Evolutionary conservation across 371 early-diverging fungal species (phyloP).

Genomic region (Mortierella sp.): DNA sequence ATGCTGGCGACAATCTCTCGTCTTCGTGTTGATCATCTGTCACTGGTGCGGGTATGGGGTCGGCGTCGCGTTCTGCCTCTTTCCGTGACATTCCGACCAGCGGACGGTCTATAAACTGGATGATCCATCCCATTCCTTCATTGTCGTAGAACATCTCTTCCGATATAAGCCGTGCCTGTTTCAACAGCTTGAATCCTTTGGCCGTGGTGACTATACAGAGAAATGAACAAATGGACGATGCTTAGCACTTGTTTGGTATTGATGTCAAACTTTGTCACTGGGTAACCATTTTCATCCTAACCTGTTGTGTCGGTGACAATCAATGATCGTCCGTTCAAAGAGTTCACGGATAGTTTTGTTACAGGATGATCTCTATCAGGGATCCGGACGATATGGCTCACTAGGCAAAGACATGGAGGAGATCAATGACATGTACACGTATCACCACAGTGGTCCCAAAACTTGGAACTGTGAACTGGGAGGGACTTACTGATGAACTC

Average conservation of each 20-base stretch:
- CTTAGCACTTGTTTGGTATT: too few relatives aligned
- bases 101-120: slow-evolving; percentile 49
- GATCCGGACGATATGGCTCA: slow-evolving; percentile 40
- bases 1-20: background rate
- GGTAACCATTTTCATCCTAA: background rate
- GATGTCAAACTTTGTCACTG: background rate
- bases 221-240: background rate
- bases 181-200: slow-evolving; percentile 41
- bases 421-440: too few relatives aligned
- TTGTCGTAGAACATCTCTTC: slow-evolving; percentile 49
- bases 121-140: slow-evolving; percentile 40
- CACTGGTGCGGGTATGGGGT: slow-evolving; percentile 7
- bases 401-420: background rate
- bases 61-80: background rate
- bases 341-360: slow-evolving; percentile 18
- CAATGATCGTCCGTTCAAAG: slow-evolving; percentile 39
- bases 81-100: slow-evolving; percentile 25
- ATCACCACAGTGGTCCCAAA: background rate
- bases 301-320: slow-evolving; percentile 48
- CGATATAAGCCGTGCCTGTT: slow-evolving; percentile 45
- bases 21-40: background rate
- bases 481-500: slow-evolving; percentile 36
- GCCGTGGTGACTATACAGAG: slow-evolving; percentile 34
- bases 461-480: background rate
- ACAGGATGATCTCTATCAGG: slow-evolving; percentile 33